Conservation (phyloP, 2,329 filamentous ascomycete species). For the Teratosphaeria pseudoeucalypti region DNA sequence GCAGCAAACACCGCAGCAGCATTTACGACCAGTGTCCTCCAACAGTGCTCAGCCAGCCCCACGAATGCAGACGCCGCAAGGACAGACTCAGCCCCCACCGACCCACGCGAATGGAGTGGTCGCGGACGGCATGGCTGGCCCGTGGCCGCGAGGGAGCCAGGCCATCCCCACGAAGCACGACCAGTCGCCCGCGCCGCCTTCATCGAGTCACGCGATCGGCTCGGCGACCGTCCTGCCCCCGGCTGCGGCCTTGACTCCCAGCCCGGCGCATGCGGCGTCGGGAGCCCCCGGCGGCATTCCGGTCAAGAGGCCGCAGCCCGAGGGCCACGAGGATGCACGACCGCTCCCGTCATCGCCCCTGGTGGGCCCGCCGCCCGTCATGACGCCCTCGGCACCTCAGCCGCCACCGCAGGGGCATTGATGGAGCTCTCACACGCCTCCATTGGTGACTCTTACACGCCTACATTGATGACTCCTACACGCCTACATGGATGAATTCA, state of each 20-base stretch:
- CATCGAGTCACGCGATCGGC: background rate
- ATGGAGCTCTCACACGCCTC: too few species aligned
- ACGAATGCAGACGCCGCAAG: slow-evolving; percentile 4
- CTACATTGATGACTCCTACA: too few species aligned
- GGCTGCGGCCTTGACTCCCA: slow-evolving; percentile 1
- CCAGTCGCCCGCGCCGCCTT: slow-evolving; percentile 3
- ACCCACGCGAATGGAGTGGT: slow-evolving; percentile 13
- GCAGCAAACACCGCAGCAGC: slow-evolving; percentile 3
- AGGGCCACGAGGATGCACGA: background rate
- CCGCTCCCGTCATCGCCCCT: background rate
- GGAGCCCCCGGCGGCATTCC: slow-evolving; percentile 1
- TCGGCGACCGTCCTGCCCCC: slow-evolving; percentile 1
- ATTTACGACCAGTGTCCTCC: slow-evolving; percentile 7
- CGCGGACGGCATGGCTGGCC: slow-evolving; percentile 24
- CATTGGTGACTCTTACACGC: too few species aligned
- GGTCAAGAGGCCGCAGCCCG: background rate
- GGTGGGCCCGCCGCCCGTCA: background rate
- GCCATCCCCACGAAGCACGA: slow-evolving; percentile 25
- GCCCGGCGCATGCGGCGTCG: slow-evolving; percentile 1
- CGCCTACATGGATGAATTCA: too few species aligned
- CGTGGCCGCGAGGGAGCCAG: slow-evolving; percentile 20
- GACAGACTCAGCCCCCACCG: slow-evolving; percentile 9
- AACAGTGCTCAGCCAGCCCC: slow-evolving; percentile 6
- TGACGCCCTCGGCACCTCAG: background rate
- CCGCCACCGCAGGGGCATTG: background rate